A percentile compares a stretch with the other conserved stretches of the same genome.
Conservation (phyloP, 345 rosid genomes). For the Eutrema yunnanense region DNA sequence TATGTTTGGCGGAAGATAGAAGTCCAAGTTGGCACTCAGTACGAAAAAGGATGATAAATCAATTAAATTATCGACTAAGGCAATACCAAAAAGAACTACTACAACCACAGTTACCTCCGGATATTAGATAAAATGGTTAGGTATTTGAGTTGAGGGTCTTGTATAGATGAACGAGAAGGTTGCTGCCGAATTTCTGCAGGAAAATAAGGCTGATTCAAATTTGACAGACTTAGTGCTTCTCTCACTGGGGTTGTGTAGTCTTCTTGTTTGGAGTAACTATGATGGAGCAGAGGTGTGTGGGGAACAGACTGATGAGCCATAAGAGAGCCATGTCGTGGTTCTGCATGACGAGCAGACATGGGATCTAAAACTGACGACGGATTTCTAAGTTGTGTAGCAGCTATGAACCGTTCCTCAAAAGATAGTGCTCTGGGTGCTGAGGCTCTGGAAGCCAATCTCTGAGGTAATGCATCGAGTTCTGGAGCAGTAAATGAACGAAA, state of each 20-base stretch:
- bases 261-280: slow-evolving; percentile 24
- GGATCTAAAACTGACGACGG: slow-evolving; percentile 30
- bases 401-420: slow-evolving; percentile 30
- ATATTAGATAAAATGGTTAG: slow-evolving; percentile 29
- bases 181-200: slow-evolving; percentile 27
- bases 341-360: slow-evolving; percentile 17
- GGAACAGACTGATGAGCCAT: slow-evolving; percentile 8
- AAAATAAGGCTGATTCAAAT: slow-evolving; percentile 11
- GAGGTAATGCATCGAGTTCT: slow-evolving; percentile 17
- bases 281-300: slow-evolving; percentile 10
- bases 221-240: slow-evolving; percentile 11
- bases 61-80: neutral
- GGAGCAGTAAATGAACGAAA: slow-evolving; percentile 37
- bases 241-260: slow-evolving; percentile 22
- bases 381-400: slow-evolving; percentile 27
- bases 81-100: neutral
- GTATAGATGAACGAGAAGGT: slow-evolving; percentile 26
- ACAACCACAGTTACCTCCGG: slow-evolving; percentile 24
- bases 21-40: neutral
- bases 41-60: neutral
- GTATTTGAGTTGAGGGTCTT: slow-evolving; percentile 34
- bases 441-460: slow-evolving; percentile 21
- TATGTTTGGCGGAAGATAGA: neutral
- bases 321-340: slow-evolving; percentile 4
- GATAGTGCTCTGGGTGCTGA: slow-evolving; percentile 13